These are phyloP conservation scores for Penicillium psychrosexuale DNA, from an alignment of 2,329 filamentous ascomycete genomes.

Conservation along the genomic window DNA sequence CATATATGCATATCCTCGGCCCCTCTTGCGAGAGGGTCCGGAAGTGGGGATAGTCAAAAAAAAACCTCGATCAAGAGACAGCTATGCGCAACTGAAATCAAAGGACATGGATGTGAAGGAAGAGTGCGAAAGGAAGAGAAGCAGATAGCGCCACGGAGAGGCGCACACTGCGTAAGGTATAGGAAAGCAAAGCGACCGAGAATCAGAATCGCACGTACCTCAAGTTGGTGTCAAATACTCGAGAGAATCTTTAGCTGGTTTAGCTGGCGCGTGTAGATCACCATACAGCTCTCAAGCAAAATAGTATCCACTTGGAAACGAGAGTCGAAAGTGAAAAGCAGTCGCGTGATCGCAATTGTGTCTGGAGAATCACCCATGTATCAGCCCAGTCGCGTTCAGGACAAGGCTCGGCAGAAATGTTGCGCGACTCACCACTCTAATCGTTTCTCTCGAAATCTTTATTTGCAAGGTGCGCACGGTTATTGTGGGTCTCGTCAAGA, in stretches of 20 bases:
- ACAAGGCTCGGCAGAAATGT: constrained; percentile 1
- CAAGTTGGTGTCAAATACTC: neutral
- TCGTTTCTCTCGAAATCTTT: constrained; percentile 18
- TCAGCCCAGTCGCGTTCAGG: constrained; percentile 5
- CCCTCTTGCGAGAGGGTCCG: constrained; percentile 2
- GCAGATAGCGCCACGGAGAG: neutral
- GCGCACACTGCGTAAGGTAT: neutral
- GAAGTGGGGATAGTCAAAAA: neutral
- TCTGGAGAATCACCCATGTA: neutral
- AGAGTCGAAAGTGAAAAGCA: constrained; percentile 1
- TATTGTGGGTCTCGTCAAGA: constrained; percentile 28
- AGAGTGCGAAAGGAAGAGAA: neutral
- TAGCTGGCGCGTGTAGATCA: neutral
- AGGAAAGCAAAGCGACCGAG: neutral
- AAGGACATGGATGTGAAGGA: neutral
- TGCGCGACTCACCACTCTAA: constrained; percentile 35
- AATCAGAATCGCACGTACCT: neutral
- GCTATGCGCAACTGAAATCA: neutral
- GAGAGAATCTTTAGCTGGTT: neutral
- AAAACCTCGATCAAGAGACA: neutral
- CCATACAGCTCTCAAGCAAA: neutral
- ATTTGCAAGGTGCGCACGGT: constrained; percentile 24
- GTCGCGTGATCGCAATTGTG: constrained; percentile 10
- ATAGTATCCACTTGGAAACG: neutral
- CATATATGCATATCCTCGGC: constrained; percentile 2